Base-by-base conservation (phyloP, 768 basidiomycete species). In the Tricholoma bakamatsutake region DNA sequence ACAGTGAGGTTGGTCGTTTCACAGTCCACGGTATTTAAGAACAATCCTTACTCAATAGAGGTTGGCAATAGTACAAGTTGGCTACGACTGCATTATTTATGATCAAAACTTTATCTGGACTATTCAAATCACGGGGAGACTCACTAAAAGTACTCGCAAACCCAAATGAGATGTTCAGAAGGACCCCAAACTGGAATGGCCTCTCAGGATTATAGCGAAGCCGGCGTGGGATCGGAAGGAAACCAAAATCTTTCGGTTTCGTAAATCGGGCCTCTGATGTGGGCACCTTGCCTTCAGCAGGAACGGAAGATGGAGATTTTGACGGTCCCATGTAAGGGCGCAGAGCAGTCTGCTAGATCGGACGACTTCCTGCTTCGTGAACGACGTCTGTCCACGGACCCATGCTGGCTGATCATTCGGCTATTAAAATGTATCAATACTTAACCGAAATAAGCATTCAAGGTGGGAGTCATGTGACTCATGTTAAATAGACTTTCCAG, bases 31-130 rank as follows among this genome's bases (percentile, higher is more conserved):
- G 21, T 40, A 15, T 15, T 6, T 8, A 13, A 31, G 34, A 1
- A 59, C 15, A 59, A 33, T 58, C 71, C 78, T 59, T 66, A 83
- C 90, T 88, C 12, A 92, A 70, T 61, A 93, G 66, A 0, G 90
- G 90, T 71, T 90, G 88, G 58, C 85, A 88, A 61, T 92, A 93
- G 64, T 92, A 93, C 47, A 93, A 66, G 63, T 93, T 93, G n/a
- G 83, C 79, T 12, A 83, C 83, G 42, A 72, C 85, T 87, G 6
- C 5, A 15, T 3, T 13, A 15, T 48, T 7, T 15, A 12, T 8
- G 12, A 31, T 30, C 12, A 27, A 30, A 47, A 31, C n/a, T 24
- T 24, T 24, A 17, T n/a, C 28, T 30, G 15, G 5, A 31, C 5
- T 7, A 28, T n/a, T n/a, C 28, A 24, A 30, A 17, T 7, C 9